Evolutionary conservation across 495 filamentous ascomycete species (phyloP).

Genomic region (Glarea lozoyensis): DNA sequence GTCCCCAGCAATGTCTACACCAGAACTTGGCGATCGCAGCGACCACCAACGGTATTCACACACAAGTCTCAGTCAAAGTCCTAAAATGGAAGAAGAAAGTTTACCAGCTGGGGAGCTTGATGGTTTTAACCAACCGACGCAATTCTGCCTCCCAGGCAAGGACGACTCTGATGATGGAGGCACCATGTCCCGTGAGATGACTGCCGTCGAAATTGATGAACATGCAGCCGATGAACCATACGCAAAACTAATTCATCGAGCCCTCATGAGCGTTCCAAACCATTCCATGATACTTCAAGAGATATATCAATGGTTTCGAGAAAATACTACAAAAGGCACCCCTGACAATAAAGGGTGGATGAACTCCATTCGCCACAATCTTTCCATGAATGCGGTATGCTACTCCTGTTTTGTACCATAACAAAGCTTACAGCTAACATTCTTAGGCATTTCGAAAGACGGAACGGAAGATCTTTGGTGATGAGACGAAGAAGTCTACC

Average conservation of each 20-base stretch:
- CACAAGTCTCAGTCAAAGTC: conserved; percentile 13
- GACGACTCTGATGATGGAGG: conserved; percentile 16
- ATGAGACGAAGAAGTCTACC: conserved; percentile 47
- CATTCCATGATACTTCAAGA: conserved; percentile 72
- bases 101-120: neutral
- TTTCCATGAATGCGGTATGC: conserved; percentile 93
- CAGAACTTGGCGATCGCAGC: conserved; percentile 4
- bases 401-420: neutral
- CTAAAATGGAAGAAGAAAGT: conserved; percentile 9
- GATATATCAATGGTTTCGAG: conserved; percentile 84
- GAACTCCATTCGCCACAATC: conserved; percentile 93
- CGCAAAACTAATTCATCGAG: conserved; percentile 70
- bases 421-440: neutral
- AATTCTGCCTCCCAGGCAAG: conserved; percentile 5
- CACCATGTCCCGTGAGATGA: conserved; percentile 17
- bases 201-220: conserved; percentile 16
- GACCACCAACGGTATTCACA: conserved; percentile 8
- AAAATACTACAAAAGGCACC: conserved; percentile 68
- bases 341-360: conserved; percentile 71
- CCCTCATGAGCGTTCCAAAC: conserved; percentile 54
- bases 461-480: conserved; percentile 31
- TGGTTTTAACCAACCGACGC: conserved; percentile 1
- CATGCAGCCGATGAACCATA: conserved; percentile 52
- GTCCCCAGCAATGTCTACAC: neutral
- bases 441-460: conserved; percentile 58